Evolutionary conservation across 768 basidiomycete species (phyloP).

Genomic region (Coprinellus micaceus): DNA sequence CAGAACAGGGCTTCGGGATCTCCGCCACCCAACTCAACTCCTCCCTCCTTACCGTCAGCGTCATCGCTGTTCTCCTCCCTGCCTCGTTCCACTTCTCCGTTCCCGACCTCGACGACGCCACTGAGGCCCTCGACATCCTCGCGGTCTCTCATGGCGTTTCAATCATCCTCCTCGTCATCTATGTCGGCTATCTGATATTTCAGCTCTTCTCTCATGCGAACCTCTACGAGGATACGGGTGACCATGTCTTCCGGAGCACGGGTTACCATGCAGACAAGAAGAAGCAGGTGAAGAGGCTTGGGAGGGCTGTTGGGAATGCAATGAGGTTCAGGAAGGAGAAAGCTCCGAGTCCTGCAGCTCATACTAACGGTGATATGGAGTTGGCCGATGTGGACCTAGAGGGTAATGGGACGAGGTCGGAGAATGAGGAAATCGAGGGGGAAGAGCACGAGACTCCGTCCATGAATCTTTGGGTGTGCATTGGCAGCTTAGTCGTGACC

Average conservation of each 20-base stretch:
- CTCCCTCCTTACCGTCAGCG: constrained; percentile 70
- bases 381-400: too few species aligned
- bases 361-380: too few species aligned
- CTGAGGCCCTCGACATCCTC: constrained; percentile 46
- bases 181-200: constrained; percentile 71
- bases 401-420: too few species aligned
- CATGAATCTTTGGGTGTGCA: constrained; percentile 51
- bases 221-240: constrained; percentile 55
- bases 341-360: not conserved
- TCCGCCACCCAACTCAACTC: constrained; percentile 74
- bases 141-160: constrained; percentile 75
- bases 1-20: constrained; percentile 73
- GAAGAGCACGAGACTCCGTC: constrained; percentile 48
- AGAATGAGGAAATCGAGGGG: constrained; percentile 23
- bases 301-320: constrained; percentile 2
- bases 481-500: constrained; percentile 47
- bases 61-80: constrained; percentile 77
- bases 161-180: constrained; percentile 75
- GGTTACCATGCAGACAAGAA: constrained; percentile 32
- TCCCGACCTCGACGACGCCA: constrained; percentile 17
- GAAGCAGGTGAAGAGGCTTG: constrained; percentile 21
- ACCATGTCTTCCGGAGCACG: constrained; percentile 31
- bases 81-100: constrained; percentile 68
- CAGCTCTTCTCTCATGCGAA: constrained; percentile 73
- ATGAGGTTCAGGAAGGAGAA: constrained; percentile 3